Conservation (phyloP, 2,329 filamentous ascomycete genomes). For the Colletotrichum trifolii region DNA sequence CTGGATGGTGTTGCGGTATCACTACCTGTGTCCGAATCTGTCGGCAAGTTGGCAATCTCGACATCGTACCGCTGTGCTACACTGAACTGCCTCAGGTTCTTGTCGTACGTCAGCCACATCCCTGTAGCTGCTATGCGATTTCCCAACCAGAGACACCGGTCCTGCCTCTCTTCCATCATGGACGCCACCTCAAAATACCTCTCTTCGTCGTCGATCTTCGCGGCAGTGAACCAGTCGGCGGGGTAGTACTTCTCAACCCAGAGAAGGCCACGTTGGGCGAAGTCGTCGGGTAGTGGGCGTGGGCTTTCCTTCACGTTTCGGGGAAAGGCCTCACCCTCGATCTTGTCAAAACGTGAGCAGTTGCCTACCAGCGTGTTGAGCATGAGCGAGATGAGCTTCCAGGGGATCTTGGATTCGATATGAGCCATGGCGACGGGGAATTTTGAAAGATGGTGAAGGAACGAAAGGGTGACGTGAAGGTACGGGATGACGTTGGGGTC, state of each 20-base stretch:
- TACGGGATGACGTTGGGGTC: conserved; percentile 72
- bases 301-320: conserved; percentile 54
- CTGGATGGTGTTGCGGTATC: no score
- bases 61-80: conserved; percentile 51
- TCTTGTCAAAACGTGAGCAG: not conserved
- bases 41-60: not conserved
- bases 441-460: conserved; percentile 60
- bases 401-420: conserved; percentile 61
- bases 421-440: conserved; percentile 54
- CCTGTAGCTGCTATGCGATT: conserved; percentile 55
- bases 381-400: conserved; percentile 58
- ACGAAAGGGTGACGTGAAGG: conserved; percentile 71
- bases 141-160: conserved; percentile 69
- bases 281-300: conserved; percentile 76
- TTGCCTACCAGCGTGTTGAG: conserved; percentile 49
- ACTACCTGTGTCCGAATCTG: no score
- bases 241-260: conserved; percentile 68
- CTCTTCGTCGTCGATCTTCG: conserved; percentile 73
- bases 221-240: conserved; percentile 65
- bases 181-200: conserved; percentile 71
- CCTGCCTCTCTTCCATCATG: conserved; percentile 66
- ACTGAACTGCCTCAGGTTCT: conserved; percentile 49
- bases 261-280: conserved; percentile 70
- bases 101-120: conserved; percentile 60
- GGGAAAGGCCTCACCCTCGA: conserved; percentile 58